Conservation (phyloP, 2,329 filamentous ascomycete species). For the Pyrenophora teres region DNA sequence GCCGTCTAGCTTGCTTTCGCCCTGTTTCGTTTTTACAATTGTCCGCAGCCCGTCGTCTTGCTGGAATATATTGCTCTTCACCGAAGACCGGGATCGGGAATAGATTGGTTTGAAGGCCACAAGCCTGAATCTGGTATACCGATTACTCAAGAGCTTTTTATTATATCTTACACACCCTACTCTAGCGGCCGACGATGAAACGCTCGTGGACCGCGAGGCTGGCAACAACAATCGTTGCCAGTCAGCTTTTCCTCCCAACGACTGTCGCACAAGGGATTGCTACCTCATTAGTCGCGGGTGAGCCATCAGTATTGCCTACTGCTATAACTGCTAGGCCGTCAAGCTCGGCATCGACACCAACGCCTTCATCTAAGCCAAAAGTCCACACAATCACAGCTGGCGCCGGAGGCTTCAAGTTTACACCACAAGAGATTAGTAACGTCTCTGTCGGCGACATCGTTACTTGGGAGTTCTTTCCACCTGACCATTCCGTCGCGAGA, state of each 20-base stretch:
- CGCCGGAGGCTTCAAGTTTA: constrained; percentile 41
- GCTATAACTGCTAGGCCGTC: constrained; percentile 4
- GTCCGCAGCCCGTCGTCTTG: not conserved
- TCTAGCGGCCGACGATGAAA: constrained; percentile 10
- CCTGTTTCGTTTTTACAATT: not conserved
- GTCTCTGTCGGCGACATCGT: constrained; percentile 48
- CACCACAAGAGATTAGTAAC: constrained; percentile 43
- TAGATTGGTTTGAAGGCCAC: not conserved
- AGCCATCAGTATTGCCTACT: not conserved
- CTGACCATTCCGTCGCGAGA: constrained; percentile 51
- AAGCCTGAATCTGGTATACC: not conserved
- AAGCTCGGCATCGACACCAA: constrained; percentile 15
- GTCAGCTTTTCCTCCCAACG: constrained; percentile 9
- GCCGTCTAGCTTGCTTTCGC: not conserved
- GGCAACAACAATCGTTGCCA: constrained; percentile 15
- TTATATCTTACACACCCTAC: not conserved
- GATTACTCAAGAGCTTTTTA: not conserved
- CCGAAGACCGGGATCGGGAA: not conserved
- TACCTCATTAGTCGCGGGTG: not conserved
- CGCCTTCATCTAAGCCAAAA: constrained; percentile 23
- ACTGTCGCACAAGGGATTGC: constrained; percentile 7
- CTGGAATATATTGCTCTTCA: not conserved
- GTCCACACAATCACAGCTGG: constrained; percentile 47
- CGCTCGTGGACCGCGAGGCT: constrained; percentile 15
- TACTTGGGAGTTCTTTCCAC: constrained; percentile 47